Base-by-base conservation (phyloP, 2,329 filamentous ascomycete species). In the Epichloe sylvatica region DNA sequence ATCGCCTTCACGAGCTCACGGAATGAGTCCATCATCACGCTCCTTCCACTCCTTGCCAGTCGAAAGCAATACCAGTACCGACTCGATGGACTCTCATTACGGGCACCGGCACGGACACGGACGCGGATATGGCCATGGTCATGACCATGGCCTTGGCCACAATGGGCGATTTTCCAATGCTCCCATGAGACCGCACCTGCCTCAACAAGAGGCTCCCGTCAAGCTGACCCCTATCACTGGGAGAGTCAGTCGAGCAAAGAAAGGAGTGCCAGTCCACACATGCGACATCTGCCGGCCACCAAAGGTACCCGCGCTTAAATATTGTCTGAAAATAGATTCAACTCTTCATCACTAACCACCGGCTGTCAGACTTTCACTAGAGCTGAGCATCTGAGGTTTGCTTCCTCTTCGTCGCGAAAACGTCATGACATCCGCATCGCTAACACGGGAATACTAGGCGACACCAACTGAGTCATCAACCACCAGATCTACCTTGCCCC, bases 381-480 rank as follows among this genome's bases (percentile, higher is more conserved):
- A 58, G 78, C 78, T 33, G 78, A 81, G 58, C 78, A 81, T 62
- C 63, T 81, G 40, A 76, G 76, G 77, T 81, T 60, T 54, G 66
- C 58, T 47, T 41, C 55, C 23, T 40, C 13, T 46, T 19, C 41
- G 25, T 4, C 12, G 13, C 17, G 17, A 19, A 62, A 60, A 19
- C 12, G 13, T 33, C 7, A 49, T 43, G 23, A 12, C 39, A 21
- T 38, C 15, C 36, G 25, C 30, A 49, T 51, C 47, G 53, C 62
- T 66, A 56, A 64, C 58, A 52, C 39, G 41, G 33, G 37, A 17
- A 12, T 23, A 49, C 13, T 51, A 80, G 78, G 57, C 75, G 78
- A 49, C 78, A 82, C 60, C 75, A 81, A 60, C 63, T 80, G 38
- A 79, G 76, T 56, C 78, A 82, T 60, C 68, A 73, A 50, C 73